phyloP scores from a whole-genome alignment of 106 monocot species.

The Agapanthus africanus region DNA sequence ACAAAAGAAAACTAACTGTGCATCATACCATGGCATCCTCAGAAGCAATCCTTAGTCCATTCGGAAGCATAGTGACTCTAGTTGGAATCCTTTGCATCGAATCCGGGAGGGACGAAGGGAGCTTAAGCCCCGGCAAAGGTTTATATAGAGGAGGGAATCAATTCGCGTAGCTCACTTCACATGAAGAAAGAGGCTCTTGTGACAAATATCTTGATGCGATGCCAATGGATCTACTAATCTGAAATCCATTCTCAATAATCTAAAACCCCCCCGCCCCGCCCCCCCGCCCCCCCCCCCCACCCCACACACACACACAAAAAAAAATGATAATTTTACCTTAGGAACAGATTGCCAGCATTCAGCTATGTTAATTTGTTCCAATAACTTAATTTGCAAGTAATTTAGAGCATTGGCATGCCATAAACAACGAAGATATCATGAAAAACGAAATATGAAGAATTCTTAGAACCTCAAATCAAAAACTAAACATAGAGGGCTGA shows the following conservation, averaged over 20 bases:
- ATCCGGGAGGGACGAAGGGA: slow-evolving; percentile 31
- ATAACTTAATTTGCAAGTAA: too few relatives aligned
- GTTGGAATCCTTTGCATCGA: slow-evolving; percentile 29
- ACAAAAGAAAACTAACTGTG: too few relatives aligned
- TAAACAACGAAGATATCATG: too few relatives aligned
- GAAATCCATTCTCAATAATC: slow-evolving; percentile 18
- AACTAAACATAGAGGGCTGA: neutral
- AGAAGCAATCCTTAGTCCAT: slow-evolving; percentile 70
- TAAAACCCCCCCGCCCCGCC: too few relatives aligned
- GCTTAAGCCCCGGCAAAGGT: slow-evolving; percentile 38
- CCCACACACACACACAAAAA: too few relatives aligned
- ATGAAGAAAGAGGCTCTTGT: slow-evolving; percentile 13
- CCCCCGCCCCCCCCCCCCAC: too few relatives aligned
- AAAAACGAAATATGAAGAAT: too few relatives aligned
- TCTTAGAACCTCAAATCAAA: too few relatives aligned
- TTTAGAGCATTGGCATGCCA: too few relatives aligned
- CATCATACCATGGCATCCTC: slow-evolving; percentile 57
- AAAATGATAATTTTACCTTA: neutral
- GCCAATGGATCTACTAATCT: neutral
- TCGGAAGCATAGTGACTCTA: slow-evolving; percentile 59
- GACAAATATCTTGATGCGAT: slow-evolving; percentile 20
- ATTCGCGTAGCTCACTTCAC: slow-evolving; percentile 20
- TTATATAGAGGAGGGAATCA: slow-evolving; percentile 37
- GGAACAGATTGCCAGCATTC: neutral
- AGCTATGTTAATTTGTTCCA: neutral